Conservation (phyloP, 2,329 filamentous ascomycete species). For the Cladosporium halotolerans region DNA sequence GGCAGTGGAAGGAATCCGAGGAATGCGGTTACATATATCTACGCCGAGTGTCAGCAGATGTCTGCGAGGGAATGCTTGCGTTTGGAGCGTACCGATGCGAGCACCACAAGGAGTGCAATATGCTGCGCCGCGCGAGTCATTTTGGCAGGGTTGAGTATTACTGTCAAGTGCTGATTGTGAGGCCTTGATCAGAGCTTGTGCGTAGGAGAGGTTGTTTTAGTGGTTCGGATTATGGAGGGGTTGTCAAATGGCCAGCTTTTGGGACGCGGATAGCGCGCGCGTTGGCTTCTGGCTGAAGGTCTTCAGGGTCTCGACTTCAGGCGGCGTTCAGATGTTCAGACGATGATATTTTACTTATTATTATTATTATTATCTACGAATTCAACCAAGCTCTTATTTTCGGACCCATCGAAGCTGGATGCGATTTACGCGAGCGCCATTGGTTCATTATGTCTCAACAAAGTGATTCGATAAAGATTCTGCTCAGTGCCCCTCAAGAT, state of each 20-base stretch:
- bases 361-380: too few relatives aligned
- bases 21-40: conserved; percentile 87
- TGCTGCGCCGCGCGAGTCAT: conserved; percentile 90
- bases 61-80: conserved; percentile 2
- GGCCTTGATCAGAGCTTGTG: too few relatives aligned
- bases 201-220: not conserved
- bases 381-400: too few relatives aligned
- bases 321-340: too few relatives aligned
- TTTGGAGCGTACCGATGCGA: conserved; percentile 73
- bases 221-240: not conserved
- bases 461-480: not conserved
- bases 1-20: conserved; percentile 79
- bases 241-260: conserved; percentile 8
- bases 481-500: not conserved
- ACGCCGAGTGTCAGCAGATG: conserved; percentile 2
- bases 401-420: too few relatives aligned
- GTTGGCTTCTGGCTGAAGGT: too few relatives aligned
- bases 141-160: conserved; percentile 27
- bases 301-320: too few relatives aligned
- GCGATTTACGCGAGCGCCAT: too few relatives aligned
- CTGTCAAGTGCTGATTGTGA: not conserved
- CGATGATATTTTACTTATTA: too few relatives aligned
- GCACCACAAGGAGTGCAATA: conserved; percentile 78
- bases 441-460: too few relatives aligned
- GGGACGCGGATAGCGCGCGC: not conserved